phyloP scores from a whole-genome alignment of 139 green algal genomes.

The Chlamydomonas asymmetrica region DNA sequence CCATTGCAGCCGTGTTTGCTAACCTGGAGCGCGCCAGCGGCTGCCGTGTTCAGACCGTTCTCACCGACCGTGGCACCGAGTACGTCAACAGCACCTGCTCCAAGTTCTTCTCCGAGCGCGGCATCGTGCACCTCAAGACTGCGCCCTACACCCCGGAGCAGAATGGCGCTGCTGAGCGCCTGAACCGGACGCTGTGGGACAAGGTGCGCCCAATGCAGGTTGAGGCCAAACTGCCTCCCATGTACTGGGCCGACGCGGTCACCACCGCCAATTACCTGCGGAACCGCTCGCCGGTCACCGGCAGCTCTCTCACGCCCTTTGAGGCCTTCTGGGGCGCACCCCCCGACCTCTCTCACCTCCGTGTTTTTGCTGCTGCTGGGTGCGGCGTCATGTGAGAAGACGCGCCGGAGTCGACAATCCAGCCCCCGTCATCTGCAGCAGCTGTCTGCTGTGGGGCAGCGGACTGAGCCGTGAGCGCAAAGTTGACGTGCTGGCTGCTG shows the following conservation, averaged over 20 bases:
- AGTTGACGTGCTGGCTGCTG: too few relatives aligned
- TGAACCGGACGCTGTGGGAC: constrained; percentile 29
- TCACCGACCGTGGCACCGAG: constrained; percentile 13
- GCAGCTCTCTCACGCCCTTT: neutral
- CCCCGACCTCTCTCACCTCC: constrained; percentile 2
- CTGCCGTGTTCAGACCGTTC: neutral
- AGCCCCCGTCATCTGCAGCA: too few relatives aligned
- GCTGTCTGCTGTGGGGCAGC: too few relatives aligned
- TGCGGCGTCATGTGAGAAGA: too few relatives aligned
- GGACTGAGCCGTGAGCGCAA: too few relatives aligned
- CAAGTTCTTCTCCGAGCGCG: neutral
- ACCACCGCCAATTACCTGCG: neutral
- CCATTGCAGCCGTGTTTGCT: neutral
- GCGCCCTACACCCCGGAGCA: constrained; percentile 37
- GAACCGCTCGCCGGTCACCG: neutral
- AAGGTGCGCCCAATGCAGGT: constrained; percentile 10
- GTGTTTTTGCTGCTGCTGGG: too few relatives aligned
- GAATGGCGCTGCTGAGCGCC: constrained; percentile 31
- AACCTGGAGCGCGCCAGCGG: neutral
- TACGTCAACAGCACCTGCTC: neutral
- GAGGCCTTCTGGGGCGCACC: neutral
- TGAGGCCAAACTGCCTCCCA: neutral
- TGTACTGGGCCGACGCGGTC: constrained; percentile 1
- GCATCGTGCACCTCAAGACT: constrained; percentile 20
- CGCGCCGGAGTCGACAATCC: too few relatives aligned